Conservation (phyloP, 1,284 basidiomycete genomes). For the Takashimella tepidaria region DNA sequence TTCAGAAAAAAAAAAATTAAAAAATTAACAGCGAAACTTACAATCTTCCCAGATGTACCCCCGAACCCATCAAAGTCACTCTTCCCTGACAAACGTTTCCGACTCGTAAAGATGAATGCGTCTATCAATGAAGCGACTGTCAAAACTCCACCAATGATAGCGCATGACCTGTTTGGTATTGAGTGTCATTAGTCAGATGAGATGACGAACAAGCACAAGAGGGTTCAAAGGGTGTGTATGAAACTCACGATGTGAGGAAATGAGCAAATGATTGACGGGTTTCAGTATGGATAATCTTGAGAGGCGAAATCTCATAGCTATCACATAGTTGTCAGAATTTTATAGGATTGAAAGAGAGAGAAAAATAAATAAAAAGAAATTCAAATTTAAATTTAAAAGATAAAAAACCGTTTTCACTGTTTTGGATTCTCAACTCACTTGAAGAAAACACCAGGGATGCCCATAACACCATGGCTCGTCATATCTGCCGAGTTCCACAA, state of each 20-base stretch:
- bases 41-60: conserved; percentile 45
- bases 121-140: conserved; percentile 93
- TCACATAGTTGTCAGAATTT: conserved; percentile 3
- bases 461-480: conserved; percentile 72
- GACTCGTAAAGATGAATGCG: conserved; percentile 65
- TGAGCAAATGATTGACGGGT: conserved; percentile 91
- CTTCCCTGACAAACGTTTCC: conserved; percentile 38
- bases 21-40: conserved; percentile 22
- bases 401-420: too few relatives aligned
- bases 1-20: too few relatives aligned
- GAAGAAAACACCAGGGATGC: conserved; percentile 83
- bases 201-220: background rate
- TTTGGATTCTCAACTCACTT: conserved; percentile 58
- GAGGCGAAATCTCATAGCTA: conserved; percentile 91
- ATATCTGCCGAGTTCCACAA: conserved; percentile 37
- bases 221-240: too few relatives aligned
- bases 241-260: conserved; percentile 88
- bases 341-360: too few relatives aligned
- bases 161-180: conserved; percentile 70
- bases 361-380: too few relatives aligned
- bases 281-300: conserved; percentile 86
- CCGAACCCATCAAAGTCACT: conserved; percentile 35
- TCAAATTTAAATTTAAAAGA: too few relatives aligned
- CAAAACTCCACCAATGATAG: conserved; percentile 93
- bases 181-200: conserved; percentile 5